phyloP scores from a whole-genome alignment of 1,284 basidiomycete species.

The Cutaneotrichosporon cyanovorans region DNA sequence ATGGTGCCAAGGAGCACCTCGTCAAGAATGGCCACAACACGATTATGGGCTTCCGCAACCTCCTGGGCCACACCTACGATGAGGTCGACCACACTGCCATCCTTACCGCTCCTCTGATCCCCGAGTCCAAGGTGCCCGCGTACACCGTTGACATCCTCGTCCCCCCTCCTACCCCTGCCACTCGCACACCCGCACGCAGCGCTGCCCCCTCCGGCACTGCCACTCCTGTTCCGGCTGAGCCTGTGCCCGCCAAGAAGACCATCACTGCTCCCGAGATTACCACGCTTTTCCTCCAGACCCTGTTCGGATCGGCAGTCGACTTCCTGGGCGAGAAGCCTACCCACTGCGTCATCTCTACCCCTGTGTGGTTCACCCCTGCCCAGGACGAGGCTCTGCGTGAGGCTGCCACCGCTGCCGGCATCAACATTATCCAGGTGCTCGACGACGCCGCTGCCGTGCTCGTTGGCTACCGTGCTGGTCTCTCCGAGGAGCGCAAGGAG shows the following conservation, averaged over 20 bases:
- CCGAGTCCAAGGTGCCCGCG: constrained; percentile 67
- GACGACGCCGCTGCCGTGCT: constrained; percentile 73
- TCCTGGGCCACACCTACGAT: constrained; percentile 74
- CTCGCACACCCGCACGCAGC: constrained; percentile 45
- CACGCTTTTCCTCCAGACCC: constrained; percentile 74
- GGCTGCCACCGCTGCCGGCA: constrained; percentile 71
- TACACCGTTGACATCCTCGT: constrained; percentile 78
- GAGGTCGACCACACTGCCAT: constrained; percentile 47
- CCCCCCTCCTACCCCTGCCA: constrained; percentile 53
- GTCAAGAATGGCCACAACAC: constrained; percentile 94
- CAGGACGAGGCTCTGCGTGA: constrained; percentile 66
- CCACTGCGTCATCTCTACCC: constrained; percentile 78
- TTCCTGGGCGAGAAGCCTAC: constrained; percentile 74
- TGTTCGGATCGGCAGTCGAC: constrained; percentile 81
- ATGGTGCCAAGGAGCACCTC: constrained; percentile 88
- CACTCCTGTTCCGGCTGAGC: constrained; percentile 64
- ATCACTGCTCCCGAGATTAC: constrained; percentile 79
- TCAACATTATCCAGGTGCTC: constrained; percentile 73
- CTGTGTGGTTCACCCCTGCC: constrained; percentile 62
- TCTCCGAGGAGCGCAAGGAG: constrained; percentile 43
- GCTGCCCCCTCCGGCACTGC: constrained; percentile 55
- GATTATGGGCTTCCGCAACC: constrained; percentile 85
- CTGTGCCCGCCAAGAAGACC: constrained; percentile 63
- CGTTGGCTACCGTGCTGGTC: constrained; percentile 45
- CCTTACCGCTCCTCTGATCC: constrained; percentile 51